These are phyloP conservation scores for Gnomoniopsis smithogilvyi DNA, from an alignment of 2,329 filamentous ascomycete genomes.

Conservation along the genomic window DNA sequence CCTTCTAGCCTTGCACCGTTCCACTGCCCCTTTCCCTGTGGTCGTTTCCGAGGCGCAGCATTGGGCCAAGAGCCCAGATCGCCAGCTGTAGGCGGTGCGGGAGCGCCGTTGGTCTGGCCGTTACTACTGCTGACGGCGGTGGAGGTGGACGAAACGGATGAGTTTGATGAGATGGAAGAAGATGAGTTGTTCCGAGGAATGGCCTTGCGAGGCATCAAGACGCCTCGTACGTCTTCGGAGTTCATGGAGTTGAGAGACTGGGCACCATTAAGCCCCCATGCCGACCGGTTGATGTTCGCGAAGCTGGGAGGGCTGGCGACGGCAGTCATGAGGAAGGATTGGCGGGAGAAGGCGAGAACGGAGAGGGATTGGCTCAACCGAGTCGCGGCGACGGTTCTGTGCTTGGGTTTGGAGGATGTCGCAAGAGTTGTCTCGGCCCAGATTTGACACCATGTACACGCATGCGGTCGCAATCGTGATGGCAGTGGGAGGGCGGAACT, in stretches of 20 bases:
- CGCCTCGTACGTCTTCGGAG: constrained; percentile 78
- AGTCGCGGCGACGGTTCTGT: constrained; percentile 20
- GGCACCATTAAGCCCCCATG: constrained; percentile 61
- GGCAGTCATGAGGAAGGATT: constrained; percentile 58
- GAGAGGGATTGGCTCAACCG: constrained; percentile 21
- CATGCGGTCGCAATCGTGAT: constrained; percentile 9
- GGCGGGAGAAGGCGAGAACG: constrained; percentile 15
- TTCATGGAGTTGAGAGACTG: constrained; percentile 64
- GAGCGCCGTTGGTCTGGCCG: constrained; percentile 58
- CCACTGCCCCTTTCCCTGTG: constrained; percentile 50
- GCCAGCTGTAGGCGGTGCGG: constrained; percentile 41
- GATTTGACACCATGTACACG: constrained; percentile 24
- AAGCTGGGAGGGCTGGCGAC: constrained; percentile 65
- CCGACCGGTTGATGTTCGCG: constrained; percentile 59
- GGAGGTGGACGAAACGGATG: constrained; percentile 57
- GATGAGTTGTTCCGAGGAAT: constrained; percentile 87
- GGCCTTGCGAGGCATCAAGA: constrained; percentile 87
- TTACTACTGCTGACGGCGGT: constrained; percentile 63
- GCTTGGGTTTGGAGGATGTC: constrained; percentile 5
- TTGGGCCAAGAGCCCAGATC: constrained; percentile 52
- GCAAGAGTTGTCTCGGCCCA: constrained; percentile 13
- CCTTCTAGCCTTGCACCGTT: constrained; percentile 45
- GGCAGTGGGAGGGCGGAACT: constrained; percentile 17
- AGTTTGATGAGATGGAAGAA: constrained; percentile 72
- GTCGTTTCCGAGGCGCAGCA: constrained; percentile 47